A percentile compares a stretch with the other conserved stretches of the same genome.
These are phyloP conservation scores for Cordia subcordata DNA, from an alignment of 257 asterid species.

Conservation along the genomic window DNA sequence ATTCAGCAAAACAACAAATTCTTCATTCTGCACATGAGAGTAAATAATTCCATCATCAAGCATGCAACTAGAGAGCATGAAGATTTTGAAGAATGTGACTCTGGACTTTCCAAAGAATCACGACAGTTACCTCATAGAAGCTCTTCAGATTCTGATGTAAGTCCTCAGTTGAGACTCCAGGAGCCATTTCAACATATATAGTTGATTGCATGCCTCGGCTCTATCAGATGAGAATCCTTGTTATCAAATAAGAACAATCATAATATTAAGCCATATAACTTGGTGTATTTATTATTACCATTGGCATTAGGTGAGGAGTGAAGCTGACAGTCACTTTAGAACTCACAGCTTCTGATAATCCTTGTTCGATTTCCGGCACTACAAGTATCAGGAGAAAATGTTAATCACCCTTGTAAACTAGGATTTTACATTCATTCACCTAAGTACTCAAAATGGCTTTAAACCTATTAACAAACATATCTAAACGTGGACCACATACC, in stretches of 20 bases:
- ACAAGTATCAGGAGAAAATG: slow-evolving; percentile 13
- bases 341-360: slow-evolving; percentile 71
- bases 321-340: slow-evolving; percentile 91
- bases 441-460: no score
- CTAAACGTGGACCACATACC: no score
- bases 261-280: slow-evolving; percentile 1
- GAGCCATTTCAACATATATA: slow-evolving; percentile 82
- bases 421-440: not conserved
- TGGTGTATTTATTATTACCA: slow-evolving; percentile 47
- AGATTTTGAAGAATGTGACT: no score
- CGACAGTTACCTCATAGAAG: slow-evolving; percentile 74
- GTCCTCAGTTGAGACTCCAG: slow-evolving; percentile 68
- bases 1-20: slow-evolving; percentile 58
- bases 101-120: not conserved
- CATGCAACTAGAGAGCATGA: no score
- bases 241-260: not conserved
- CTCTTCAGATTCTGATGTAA: slow-evolving; percentile 46
- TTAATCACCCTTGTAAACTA: slow-evolving; percentile 1
- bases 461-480: no score
- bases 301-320: slow-evolving; percentile 96
- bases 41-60: no score
- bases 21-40: slow-evolving; percentile 57
- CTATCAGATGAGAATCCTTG: slow-evolving; percentile 29
- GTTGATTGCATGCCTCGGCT: slow-evolving; percentile 99
- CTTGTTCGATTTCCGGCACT: slow-evolving; percentile 99